Evolutionary conservation across 441 rosid species (phyloP), one percentile per base, ranked within the genome.

Genomic region (Euphorbia corollata): DNA sequence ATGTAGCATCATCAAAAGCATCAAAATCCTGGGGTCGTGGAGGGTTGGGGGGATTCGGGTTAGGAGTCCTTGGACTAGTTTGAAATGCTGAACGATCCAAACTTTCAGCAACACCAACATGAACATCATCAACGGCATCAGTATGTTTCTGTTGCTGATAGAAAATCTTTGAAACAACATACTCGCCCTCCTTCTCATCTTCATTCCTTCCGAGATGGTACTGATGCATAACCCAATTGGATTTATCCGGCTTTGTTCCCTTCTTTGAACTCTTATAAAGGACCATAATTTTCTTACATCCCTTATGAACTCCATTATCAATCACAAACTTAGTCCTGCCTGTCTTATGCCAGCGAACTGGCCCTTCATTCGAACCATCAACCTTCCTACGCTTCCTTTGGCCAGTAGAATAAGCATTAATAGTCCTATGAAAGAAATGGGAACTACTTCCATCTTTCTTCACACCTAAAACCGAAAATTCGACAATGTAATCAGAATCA

Each of bases 331-430:
- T 91, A 61, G 92, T 94, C 81, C 77, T 88, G 39, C 99, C 99
- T 7, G 99, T 94, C 81, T 94, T 94, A 75, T 94, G 99, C 99
- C 99, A 94, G 69, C 99, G 92, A 24, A 87, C 94, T 71, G 77
- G 81, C 61, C 87, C 94, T 74, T 76, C 81, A 19, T 69, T 47
- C 0, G 78, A 64, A 69, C 72, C 72, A 22, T 75, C 64, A 75
- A 94, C 77, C 82, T 83, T 91, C 22, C 99, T 82, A 61, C 99
- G 98, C 82, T 94, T 94, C 59, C 98, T 78, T 68, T 84, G 91
- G 38, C 99, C 99, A 43, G 91, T 91, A 39, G 94, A 78, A 65
- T 94, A 91, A 45, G 99, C 99, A 68, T 94, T 93, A 38, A 67
- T 69, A 0, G 88, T 91, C 80, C 76, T 83, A 73, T 91, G 88